These are phyloP conservation scores for Cutaneotrichosporon curvatum DNA, from an alignment of 1,284 basidiomycete species.

Conservation along the genomic window DNA sequence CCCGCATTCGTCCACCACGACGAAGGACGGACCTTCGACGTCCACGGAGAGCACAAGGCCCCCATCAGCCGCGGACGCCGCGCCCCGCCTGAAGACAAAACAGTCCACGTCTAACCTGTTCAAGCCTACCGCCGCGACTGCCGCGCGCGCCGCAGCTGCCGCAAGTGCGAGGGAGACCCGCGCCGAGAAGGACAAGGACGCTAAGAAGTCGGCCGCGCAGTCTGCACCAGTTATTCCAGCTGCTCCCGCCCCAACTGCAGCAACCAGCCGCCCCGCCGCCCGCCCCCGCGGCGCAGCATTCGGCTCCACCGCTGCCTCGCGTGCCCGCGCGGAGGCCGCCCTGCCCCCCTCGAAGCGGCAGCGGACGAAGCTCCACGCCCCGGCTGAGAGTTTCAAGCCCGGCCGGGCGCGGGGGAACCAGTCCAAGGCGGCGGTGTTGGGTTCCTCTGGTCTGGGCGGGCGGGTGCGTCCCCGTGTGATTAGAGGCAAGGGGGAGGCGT, in stretches of 20 bases:
- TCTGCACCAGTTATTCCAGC: not conserved
- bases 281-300: slow-evolving; percentile 1
- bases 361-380: slow-evolving; percentile 33
- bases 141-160: slow-evolving; percentile 11
- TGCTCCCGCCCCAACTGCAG: not conserved
- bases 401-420: slow-evolving; percentile 7
- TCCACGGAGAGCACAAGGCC: not conserved
- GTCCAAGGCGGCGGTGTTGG: slow-evolving; percentile 9
- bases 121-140: slow-evolving; percentile 17
- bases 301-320: slow-evolving; percentile 14
- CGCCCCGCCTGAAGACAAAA: not conserved
- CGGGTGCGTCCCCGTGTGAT: too few relatives aligned
- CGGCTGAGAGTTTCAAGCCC: slow-evolving; percentile 37
- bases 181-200: slow-evolving; percentile 2
- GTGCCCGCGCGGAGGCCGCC: slow-evolving; percentile 9
- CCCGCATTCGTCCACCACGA: not conserved
- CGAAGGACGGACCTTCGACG: not conserved
- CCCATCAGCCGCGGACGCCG: not conserved
- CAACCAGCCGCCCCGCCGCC: not conserved
- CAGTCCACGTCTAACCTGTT: slow-evolving; percentile 2
- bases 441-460: not conserved
- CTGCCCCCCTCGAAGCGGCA: slow-evolving; percentile 30
- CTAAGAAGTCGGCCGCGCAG: not conserved
- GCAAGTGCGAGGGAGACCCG: slow-evolving; percentile 1
- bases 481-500: slow-evolving; percentile 3